Evolutionary conservation across 352 stramenopile species (phyloP), one percentile per base, ranked within the genome.

Genomic region (Pythium aristosporum): DNA sequence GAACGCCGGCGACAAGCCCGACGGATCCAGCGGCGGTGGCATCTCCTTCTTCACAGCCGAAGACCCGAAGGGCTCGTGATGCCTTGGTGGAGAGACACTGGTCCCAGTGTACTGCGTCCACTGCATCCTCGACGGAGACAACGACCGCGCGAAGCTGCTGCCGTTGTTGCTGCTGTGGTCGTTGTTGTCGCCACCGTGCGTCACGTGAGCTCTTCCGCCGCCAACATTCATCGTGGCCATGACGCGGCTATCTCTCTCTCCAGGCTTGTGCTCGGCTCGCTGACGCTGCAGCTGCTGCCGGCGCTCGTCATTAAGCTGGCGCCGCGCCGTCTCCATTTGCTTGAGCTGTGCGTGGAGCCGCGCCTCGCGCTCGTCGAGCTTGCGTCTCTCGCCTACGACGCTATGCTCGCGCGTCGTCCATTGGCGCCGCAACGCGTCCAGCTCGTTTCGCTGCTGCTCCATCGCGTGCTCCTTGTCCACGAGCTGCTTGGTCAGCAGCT

Each of bases 311-410:
- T 76, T 80, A n/a, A 85, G 54, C 18, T 75, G 71, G 9, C 64
- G 65, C 0, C 75, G 77, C 13, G 75, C 70, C 16, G 58, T 68
- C 39, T 89, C 80, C 60, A 88, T 71, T 44, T 89, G 80, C 52
- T 76, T 72, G 44, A 87, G 73, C 54, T 89, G 80, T 4, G 62
- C 43, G 48, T 87, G 75, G 34, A 91, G 48, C 9, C 78, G 69
- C 16, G 68, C 37, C 50, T 88, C 77, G 10, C 82, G 79, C 36
- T 81, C 69, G n/a, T 80, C 68, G 8, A 92, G 39, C n/a, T 77
- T 70, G 3, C 67, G 64, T 20, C 72, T 74, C 49, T 82, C 84
- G 10, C 51, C 49, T 47, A 70, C 53, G n/a, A 83, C 56, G 37
- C 56, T 52, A 11, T 68, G 57, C 39, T 82, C 74, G 42, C 66